Evolutionary conservation across 2,329 filamentous ascomycete species (phyloP).

Genomic region (Trichoderma polysporum): DNA sequence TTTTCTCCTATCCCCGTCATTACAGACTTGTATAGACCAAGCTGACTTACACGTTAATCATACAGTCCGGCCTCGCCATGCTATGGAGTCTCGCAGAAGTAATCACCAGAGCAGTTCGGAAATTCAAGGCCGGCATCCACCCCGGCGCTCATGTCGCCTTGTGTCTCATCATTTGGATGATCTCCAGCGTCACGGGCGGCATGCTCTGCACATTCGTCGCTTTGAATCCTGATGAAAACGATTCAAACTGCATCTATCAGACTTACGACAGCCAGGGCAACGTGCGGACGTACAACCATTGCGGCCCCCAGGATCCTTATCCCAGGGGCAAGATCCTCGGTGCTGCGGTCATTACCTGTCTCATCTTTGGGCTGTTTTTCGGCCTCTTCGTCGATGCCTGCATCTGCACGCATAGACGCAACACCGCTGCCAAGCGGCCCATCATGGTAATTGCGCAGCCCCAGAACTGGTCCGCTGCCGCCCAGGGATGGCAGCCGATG

Average conservation of each 20-base stretch:
- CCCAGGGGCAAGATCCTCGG: conserved; percentile 17
- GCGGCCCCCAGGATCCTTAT: background rate
- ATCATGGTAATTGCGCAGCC: conserved; percentile 32
- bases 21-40: background rate
- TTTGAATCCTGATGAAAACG: background rate
- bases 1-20: background rate
- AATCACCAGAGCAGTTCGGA: conserved; percentile 37
- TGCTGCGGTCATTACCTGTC: conserved; percentile 27
- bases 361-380: conserved; percentile 37
- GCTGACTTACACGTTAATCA: background rate
- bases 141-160: conserved; percentile 45
- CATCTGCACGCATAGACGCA: conserved; percentile 38
- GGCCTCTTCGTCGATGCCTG: conserved; percentile 42
- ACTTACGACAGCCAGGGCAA: background rate
- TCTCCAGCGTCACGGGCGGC: conserved; percentile 30
- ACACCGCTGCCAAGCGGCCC: conserved; percentile 26
- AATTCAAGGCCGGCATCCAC: conserved; percentile 39
- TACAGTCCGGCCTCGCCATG: conserved; percentile 37
- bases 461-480: conserved; percentile 32
- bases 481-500: conserved; percentile 35
- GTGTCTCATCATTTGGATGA: conserved; percentile 44
- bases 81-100: conserved; percentile 43
- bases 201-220: conserved; percentile 23
- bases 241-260: conserved; percentile 17
- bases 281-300: background rate